phyloP scores from a whole-genome alignment of 331 rosid species.

The Acacia concinna region DNA sequence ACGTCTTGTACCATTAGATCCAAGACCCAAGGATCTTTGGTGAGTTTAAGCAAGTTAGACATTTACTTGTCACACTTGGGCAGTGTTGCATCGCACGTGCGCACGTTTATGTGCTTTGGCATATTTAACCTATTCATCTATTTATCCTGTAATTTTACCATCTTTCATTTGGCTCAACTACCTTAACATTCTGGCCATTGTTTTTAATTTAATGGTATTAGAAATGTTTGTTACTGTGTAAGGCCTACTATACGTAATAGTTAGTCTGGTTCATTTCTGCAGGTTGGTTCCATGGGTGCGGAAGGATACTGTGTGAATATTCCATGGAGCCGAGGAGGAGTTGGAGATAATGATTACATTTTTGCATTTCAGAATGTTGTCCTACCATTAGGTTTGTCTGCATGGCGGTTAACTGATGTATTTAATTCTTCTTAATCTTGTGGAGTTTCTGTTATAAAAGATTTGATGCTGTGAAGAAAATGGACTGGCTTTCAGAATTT shows the following conservation, averaged over 20 bases:
- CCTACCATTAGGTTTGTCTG: slow-evolving; percentile 83
- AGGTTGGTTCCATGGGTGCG: slow-evolving; percentile 97
- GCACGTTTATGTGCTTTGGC: neutral
- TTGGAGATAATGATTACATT: slow-evolving; percentile 87
- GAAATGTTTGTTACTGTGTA: slow-evolving; percentile 14
- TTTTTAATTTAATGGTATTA: slow-evolving; percentile 19
- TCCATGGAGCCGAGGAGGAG: slow-evolving; percentile 91
- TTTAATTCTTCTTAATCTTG: neutral
- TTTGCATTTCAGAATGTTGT: slow-evolving; percentile 90
- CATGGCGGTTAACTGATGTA: slow-evolving; percentile 13
- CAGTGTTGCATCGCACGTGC: neutral
- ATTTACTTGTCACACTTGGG: neutral
- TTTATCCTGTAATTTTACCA: neutral
- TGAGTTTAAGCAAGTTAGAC: neutral
- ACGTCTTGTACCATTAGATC: too few species aligned
- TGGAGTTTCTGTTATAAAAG: neutral
- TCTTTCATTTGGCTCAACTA: slow-evolving; percentile 14
- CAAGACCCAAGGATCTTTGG: too few species aligned
- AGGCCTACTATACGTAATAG: slow-evolving; percentile 30
- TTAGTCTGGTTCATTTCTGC: slow-evolving; percentile 33
- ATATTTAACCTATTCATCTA: neutral
- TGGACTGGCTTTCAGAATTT: neutral
- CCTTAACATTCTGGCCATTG: slow-evolving; percentile 1
- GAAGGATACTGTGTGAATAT: slow-evolving; percentile 97
- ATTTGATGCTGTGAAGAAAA: slow-evolving; percentile 6